Evolutionary conservation across 139 green algal species (phyloP).

Genomic region (Picochlorum sp.): DNA sequence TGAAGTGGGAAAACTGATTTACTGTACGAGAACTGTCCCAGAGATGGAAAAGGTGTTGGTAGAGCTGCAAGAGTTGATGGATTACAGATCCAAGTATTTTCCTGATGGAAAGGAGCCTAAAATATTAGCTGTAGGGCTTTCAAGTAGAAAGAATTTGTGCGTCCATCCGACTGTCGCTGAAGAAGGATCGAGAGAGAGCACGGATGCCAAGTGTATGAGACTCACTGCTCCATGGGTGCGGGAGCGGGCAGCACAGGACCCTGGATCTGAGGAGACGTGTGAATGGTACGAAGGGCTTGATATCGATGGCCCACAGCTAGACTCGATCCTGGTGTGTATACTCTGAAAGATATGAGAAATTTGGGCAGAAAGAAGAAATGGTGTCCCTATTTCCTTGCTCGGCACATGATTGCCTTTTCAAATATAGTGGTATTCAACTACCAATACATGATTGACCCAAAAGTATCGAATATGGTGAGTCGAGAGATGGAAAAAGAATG

Average conservation of each 20-base stretch:
- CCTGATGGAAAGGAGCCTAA: conserved; percentile 22
- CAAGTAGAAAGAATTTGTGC: conserved; percentile 96
- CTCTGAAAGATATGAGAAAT: conserved; percentile 71
- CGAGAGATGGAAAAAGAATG: conserved; percentile 95
- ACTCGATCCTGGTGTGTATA: conserved; percentile 61
- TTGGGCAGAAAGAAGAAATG: conserved; percentile 82
- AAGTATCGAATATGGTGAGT: conserved; percentile 84
- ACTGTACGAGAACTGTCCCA: conserved; percentile 98
- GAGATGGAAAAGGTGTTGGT: conserved; percentile 99
- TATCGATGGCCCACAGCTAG: conserved; percentile 46
- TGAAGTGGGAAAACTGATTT: conserved; percentile 95
- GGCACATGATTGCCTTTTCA: conserved; percentile 90
- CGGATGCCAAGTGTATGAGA: conserved; percentile 84
- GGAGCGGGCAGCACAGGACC: conserved; percentile 41
- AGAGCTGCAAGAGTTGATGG: conserved; percentile 76
- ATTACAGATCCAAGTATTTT: conserved; percentile 68
- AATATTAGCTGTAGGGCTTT: conserved; percentile 91
- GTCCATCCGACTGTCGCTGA: conserved; percentile 77
- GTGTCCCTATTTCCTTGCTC: conserved; percentile 98
- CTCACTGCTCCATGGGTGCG: conserved; percentile 94
- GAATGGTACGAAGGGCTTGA: conserved; percentile 83
- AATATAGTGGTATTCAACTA: conserved; percentile 99
- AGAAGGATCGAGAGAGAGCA: conserved; percentile 79
- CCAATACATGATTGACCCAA: conserved; percentile 97
- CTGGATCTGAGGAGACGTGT: conserved; percentile 51